Evolutionary conservation across 2,329 filamentous ascomycete genomes (phyloP).

Genomic region (Trichoderma sp.): DNA sequence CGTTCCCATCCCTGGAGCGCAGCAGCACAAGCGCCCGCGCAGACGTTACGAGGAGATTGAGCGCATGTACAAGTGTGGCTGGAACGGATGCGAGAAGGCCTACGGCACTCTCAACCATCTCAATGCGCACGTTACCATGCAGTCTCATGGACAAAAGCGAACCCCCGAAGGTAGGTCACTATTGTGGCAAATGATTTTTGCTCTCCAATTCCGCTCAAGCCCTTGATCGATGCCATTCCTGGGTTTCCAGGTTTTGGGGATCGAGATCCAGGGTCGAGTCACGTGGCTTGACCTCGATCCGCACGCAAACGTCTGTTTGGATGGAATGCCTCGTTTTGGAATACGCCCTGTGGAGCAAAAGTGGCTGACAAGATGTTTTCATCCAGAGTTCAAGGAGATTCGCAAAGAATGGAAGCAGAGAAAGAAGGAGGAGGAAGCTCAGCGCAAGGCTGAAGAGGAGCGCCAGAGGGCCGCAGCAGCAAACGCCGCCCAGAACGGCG

Average conservation of each 20-base stretch:
- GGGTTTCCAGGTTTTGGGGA: background rate
- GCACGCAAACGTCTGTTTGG: background rate
- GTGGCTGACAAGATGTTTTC: conserved; percentile 21
- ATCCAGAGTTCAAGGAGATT: conserved; percentile 97
- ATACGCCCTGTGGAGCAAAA: background rate
- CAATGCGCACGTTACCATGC: conserved; percentile 98
- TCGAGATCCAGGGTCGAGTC: background rate
- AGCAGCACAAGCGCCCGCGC: conserved; percentile 94
- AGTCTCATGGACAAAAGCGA: conserved; percentile 90
- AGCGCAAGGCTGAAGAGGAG: conserved; percentile 88
- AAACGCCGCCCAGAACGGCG: conserved; percentile 57
- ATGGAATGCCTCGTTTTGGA: background rate
- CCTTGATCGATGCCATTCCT: background rate
- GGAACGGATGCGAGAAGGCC: conserved; percentile 97
- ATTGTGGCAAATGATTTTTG: background rate
- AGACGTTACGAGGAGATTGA: conserved; percentile 97
- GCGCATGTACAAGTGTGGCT: conserved; percentile 99
- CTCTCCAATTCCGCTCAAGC: background rate
- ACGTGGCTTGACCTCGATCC: background rate
- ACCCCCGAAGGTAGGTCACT: conserved; percentile 86
- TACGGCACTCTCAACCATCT: conserved; percentile 97
- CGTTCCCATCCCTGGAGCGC: conserved; percentile 92
- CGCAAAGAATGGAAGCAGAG: conserved; percentile 98
- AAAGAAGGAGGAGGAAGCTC: conserved; percentile 96
- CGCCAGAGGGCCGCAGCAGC: conserved; percentile 62